These are phyloP conservation scores for Cyclostephanos invisitatus DNA, from an alignment of 108 stramenopile genomes.

Conservation along the genomic window DNA sequence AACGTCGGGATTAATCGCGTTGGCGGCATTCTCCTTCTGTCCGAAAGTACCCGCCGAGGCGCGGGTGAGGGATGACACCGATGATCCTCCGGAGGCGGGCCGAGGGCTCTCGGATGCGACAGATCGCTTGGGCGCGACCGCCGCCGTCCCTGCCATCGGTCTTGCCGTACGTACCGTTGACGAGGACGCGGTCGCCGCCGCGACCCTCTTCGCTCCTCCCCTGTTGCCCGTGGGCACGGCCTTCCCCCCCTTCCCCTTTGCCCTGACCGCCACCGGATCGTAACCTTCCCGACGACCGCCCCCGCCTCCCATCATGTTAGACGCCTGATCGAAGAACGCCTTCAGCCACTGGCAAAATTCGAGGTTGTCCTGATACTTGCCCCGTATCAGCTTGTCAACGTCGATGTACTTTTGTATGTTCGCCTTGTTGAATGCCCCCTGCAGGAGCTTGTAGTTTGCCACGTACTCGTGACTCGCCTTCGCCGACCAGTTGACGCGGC, in stretches of 20 bases:
- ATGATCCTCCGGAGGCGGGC: constrained; percentile 8
- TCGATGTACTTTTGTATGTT: constrained; percentile 85
- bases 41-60: not conserved
- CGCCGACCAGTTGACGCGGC: constrained; percentile 94
- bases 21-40: constrained; percentile 26
- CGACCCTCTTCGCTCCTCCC: constrained; percentile 10
- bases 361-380: constrained; percentile 95
- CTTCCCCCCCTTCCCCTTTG: constrained; percentile 89
- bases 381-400: constrained; percentile 94
- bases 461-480: constrained; percentile 87
- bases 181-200: not conserved
- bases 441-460: constrained; percentile 97
- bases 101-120: constrained; percentile 8
- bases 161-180: not conserved
- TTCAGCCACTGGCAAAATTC: constrained; percentile 99
- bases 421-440: constrained; percentile 87
- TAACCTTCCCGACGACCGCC: constrained; percentile 72
- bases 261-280: constrained; percentile 84
- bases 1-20: not conserved
- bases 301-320: constrained; percentile 35
- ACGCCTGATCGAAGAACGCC: constrained; percentile 89
- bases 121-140: constrained; percentile 13
- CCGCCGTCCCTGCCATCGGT: not conserved
- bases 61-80: constrained; percentile 15
- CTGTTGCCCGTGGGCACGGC: constrained; percentile 21